Percentiles rank a stretch among this genome's conserved stretches.
These are phyloP conservation scores for Aeschynomene evenia DNA, from an alignment of 306 rosid genomes.

Conservation along the genomic window DNA sequence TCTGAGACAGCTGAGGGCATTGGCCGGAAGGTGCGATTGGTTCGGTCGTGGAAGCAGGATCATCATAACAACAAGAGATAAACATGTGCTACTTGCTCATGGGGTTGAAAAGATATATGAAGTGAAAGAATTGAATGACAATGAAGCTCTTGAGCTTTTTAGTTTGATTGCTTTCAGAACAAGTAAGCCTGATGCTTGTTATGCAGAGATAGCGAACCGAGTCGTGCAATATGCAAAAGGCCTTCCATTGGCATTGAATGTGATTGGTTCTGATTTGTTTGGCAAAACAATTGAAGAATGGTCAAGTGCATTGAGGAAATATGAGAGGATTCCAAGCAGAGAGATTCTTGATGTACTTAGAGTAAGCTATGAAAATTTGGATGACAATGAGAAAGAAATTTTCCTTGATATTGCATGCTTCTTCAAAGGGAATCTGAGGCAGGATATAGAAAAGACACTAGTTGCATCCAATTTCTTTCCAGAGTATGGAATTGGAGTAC, in stretches of 20 bases:
- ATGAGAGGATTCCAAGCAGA: neutral
- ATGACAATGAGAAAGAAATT: constrained; percentile 2
- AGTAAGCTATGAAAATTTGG: constrained; percentile 34
- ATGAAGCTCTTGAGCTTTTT: constrained; percentile 28
- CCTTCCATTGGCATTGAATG: constrained; percentile 32
- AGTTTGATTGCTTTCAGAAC: constrained; percentile 27
- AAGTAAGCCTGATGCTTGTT: neutral
- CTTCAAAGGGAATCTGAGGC: constrained; percentile 11
- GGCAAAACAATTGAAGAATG: constrained; percentile 17
- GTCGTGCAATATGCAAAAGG: constrained; percentile 36
- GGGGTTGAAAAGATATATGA: constrained; percentile 12
- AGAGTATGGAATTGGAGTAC: constrained; percentile 16
- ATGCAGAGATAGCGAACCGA: constrained; percentile 12
- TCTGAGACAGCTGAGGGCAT: neutral
- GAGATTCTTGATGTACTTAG: constrained; percentile 16
- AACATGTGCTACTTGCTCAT: neutral
- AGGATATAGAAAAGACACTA: constrained; percentile 1
- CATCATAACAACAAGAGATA: constrained; percentile 35
- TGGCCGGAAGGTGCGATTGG: constrained; percentile 29
- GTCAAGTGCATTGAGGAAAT: constrained; percentile 17
- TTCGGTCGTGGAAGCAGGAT: constrained; percentile 32
- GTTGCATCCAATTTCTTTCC: neutral
- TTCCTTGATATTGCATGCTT: constrained; percentile 48
- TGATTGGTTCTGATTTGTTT: constrained; percentile 19
- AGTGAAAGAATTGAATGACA: constrained; percentile 22